Evolutionary conservation across 202 grass and related monocot species (phyloP).

Genomic region (Hordeum pubiflorum): DNA sequence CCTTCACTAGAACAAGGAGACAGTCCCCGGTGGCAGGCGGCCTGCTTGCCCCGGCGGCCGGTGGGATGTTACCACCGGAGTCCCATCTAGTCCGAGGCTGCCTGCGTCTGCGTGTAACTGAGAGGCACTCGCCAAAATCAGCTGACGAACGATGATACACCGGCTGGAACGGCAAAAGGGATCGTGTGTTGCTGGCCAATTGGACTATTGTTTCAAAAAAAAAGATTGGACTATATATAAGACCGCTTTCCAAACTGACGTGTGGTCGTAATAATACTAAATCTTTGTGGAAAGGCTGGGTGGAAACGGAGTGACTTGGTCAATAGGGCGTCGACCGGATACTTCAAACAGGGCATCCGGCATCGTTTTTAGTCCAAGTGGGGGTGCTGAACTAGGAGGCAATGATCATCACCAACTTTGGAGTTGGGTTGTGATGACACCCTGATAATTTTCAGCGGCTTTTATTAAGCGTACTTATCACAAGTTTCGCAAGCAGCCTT

Average conservation of each 20-base stretch:
- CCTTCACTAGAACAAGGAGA: too few species aligned
- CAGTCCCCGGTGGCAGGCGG: too few species aligned
- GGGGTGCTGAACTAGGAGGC: neutral
- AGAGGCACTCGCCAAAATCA: neutral
- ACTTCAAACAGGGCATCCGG: too few species aligned
- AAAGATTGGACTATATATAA: neutral
- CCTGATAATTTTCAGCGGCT: too few species aligned
- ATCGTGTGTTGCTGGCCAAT: neutral
- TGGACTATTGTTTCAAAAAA: neutral
- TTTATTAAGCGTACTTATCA: too few species aligned
- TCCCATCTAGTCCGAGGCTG: too few species aligned
- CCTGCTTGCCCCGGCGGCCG: neutral
- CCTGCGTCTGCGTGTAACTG: too few species aligned
- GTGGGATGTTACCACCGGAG: neutral
- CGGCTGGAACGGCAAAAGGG: neutral
- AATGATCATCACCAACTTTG: neutral
- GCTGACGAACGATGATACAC: neutral
- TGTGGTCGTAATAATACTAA: too few species aligned
- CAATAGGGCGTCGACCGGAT: neutral
- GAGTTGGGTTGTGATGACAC: neutral
- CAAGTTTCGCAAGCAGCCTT: too few species aligned
- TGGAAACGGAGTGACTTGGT: neutral
- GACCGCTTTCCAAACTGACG: too few species aligned
- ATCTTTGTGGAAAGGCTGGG: neutral
- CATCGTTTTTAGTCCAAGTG: neutral